Percentiles rank a stretch among this genome's conserved stretches.
Conservation (phyloP, 495 filamentous ascomycete species). For the Xylaria castorea region DNA sequence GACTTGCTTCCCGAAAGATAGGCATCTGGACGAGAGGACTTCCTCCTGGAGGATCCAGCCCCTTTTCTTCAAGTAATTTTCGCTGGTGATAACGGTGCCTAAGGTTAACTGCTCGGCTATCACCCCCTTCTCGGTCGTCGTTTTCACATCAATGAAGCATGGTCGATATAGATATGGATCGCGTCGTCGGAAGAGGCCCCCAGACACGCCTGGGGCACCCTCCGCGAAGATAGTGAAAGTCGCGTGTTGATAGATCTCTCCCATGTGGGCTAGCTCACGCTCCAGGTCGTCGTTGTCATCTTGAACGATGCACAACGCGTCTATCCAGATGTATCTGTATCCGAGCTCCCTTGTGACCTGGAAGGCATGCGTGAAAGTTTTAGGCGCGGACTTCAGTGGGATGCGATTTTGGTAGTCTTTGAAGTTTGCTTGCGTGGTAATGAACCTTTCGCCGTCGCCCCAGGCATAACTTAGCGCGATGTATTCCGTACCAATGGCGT, state of each 20-base stretch:
- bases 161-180: not conserved
- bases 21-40: constrained; percentile 29
- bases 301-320: constrained; percentile 12
- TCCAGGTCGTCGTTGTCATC: constrained; percentile 22
- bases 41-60: constrained; percentile 40
- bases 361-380: constrained; percentile 18
- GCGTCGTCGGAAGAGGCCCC: constrained; percentile 3
- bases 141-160: not conserved
- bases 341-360: constrained; percentile 28
- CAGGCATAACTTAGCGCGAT: not conserved
- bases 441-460: not conserved
- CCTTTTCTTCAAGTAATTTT: constrained; percentile 15
- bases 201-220: not conserved
- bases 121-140: not conserved
- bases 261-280: constrained; percentile 17
- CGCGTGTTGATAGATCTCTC: constrained; percentile 21
- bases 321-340: constrained; percentile 32
- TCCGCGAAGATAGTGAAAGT: constrained; percentile 15
- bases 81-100: not conserved
- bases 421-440: not conserved
- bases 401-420: not conserved
- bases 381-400: not conserved
- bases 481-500: not conserved
- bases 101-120: not conserved
- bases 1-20: constrained; percentile 33